Base-by-base conservation (phyloP, 768 basidiomycete genomes). In the Psilocybe sp. region DNA sequence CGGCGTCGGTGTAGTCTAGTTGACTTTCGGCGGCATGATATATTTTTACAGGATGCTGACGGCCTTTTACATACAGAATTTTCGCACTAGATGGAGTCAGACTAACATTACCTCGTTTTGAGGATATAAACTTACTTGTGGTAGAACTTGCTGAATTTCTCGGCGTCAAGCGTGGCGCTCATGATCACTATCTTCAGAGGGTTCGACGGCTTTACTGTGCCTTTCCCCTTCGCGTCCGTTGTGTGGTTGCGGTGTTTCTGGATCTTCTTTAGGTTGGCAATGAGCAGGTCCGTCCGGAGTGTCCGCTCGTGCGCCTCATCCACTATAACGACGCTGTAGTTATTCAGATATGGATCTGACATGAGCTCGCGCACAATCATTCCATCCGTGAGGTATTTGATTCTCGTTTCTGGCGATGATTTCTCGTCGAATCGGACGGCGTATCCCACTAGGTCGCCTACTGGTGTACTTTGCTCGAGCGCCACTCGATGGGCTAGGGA, bases 251-350 rank as follows among this genome's bases (percentile, higher is more conserved):
- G 73, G 45, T 73, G 67, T 36, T 70, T 73, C 59, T 87, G 82
- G 51, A 98, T 93, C 19, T 72, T 77, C 70, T 97, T 98, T 44
- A 99, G 75, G 52, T 84, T 91, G 1, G 95, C 86, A 36, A 98
- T 79, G n/a, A 98, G 75, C 45, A 99, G 74, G 66, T 99, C 97
- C 5, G 97, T 99, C 36, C 95, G 81, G 23, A 99, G 71, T 0
- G 93, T 96, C 49, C 97, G 81, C 64, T 99, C 97, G 68, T 99
- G 97, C 0, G 97, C 97, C 66, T 99, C 97, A 59, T 99, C 97
- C 38, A 99, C 85, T 49, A 98, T 77, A 46, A 99, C 76, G 28
- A 94, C 82, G 61, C 89, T 88, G 69, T 98, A 99, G 50, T 77
- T 77, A 46, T 82, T 83, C 40, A 98, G 74, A 31, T 87, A 64